These are phyloP conservation scores for Diospyros kaki DNA, from an alignment of 148 eudicot genomes.

Conservation along the genomic window DNA sequence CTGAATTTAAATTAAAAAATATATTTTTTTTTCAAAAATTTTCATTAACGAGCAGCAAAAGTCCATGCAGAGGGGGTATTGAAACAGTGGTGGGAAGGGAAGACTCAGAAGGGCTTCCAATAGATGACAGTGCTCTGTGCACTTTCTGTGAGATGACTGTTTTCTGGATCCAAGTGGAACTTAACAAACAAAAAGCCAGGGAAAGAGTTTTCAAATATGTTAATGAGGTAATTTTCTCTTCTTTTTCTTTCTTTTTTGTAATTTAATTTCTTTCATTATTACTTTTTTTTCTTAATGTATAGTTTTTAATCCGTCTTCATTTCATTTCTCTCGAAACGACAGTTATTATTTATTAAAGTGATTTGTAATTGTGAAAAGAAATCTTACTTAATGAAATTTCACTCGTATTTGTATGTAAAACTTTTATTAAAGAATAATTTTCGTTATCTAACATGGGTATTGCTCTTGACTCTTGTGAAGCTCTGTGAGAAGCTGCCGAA, in stretches of 20 bases:
- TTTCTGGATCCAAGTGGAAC: slow-evolving; percentile 28
- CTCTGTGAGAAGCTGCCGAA: slow-evolving; percentile 45
- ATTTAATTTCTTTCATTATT: too few relatives aligned
- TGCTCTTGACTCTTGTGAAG: slow-evolving; percentile 7
- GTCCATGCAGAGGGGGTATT: slow-evolving; percentile 10
- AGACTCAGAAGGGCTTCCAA: slow-evolving; percentile 6
- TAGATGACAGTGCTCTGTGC: slow-evolving; percentile 19
- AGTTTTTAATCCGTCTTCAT: too few relatives aligned
- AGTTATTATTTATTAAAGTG: too few relatives aligned
- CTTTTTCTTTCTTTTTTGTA: too few relatives aligned
- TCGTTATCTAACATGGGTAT: not conserved
- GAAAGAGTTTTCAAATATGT: slow-evolving; percentile 22
- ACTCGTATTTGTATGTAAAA: too few relatives aligned
- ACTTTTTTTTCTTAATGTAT: not conserved
- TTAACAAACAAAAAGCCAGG: slow-evolving; percentile 21
- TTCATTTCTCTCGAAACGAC: too few relatives aligned
- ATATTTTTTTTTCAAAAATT: too few relatives aligned
- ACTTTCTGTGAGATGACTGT: slow-evolving; percentile 36
- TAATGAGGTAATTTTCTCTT: slow-evolving; percentile 21
- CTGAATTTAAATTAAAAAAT: too few relatives aligned
- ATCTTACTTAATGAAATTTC: too few relatives aligned
- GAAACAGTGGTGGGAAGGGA: slow-evolving; percentile 6
- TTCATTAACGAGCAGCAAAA: not conserved
- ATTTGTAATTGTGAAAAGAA: too few relatives aligned
- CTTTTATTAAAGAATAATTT: not conserved